Conservation (phyloP, 2,329 filamentous ascomycete species). For the Colletotrichum somersetense region DNA sequence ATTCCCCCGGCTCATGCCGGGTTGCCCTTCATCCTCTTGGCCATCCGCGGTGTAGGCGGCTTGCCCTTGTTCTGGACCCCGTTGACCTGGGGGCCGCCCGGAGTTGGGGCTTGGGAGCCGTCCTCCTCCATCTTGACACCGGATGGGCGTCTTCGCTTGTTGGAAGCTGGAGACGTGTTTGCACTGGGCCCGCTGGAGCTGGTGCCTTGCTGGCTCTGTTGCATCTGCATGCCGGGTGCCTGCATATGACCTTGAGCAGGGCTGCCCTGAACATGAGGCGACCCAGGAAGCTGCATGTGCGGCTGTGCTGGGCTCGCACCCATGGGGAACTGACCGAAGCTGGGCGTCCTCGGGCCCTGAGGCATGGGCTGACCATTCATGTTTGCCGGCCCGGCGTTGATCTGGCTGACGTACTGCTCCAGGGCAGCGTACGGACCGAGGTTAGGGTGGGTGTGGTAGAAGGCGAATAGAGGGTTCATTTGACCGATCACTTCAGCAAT, state of each 20-base stretch:
- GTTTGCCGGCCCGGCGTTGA: slow-evolving; percentile 55
- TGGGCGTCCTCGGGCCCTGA: slow-evolving; percentile 65
- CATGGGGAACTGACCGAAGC: slow-evolving; percentile 69
- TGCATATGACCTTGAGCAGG: slow-evolving; percentile 73
- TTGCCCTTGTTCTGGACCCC: slow-evolving; percentile 64
- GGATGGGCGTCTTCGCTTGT: slow-evolving; percentile 69
- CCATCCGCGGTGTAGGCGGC: slow-evolving; percentile 69
- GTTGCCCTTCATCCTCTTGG: slow-evolving; percentile 66
- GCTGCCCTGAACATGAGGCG: slow-evolving; percentile 70
- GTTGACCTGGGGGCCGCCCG: slow-evolving; percentile 63
- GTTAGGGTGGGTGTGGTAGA: slow-evolving; percentile 66
- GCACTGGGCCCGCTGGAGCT: slow-evolving; percentile 75
- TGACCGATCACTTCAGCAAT: slow-evolving; percentile 76
- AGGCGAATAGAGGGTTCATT: slow-evolving; percentile 74
- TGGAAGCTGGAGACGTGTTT: slow-evolving; percentile 73
- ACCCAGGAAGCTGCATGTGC: slow-evolving; percentile 73
- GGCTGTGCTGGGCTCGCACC: slow-evolving; percentile 70
- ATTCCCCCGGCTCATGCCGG: slow-evolving; percentile 46
- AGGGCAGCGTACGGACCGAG: slow-evolving; percentile 70
- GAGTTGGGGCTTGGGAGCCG: slow-evolving; percentile 62
- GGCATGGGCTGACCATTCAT: slow-evolving; percentile 65
- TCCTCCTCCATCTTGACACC: slow-evolving; percentile 71
- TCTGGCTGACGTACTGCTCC: slow-evolving; percentile 69
- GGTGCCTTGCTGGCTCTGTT: slow-evolving; percentile 77
- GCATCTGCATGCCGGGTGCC: slow-evolving; percentile 74